Base-by-base conservation (phyloP, 163 green algal genomes). In the Coccomyxa subellipsoidea region DNA sequence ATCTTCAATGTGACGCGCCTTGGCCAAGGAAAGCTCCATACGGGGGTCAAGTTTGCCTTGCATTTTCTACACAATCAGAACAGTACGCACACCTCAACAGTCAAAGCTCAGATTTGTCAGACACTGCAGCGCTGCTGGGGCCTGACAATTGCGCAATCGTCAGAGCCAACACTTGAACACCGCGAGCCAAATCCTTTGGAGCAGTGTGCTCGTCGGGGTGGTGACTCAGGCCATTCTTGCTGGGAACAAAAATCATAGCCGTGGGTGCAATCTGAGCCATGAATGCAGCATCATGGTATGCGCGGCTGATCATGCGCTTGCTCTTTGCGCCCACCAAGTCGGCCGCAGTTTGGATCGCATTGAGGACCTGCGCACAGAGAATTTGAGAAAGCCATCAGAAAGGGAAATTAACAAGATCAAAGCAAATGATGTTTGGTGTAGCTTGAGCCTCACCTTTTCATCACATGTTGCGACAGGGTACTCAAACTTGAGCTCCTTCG, bases 231-330 rank as follows among this genome's bases (percentile, higher is more conserved):
- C 95, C 95, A 35, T 92, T 91, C 31, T 83, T 80, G 87, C 95
- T 98, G n/a, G 96, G 95, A 53, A 99, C 95, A 85, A 98, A 99
- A 69, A 99, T 94, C 95, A 98, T 98, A 78, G 87, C 95, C 2
- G 90, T 95, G 38, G 91, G 93, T 18, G 91, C 92, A 31, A 97
- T 81, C 80, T 83, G 84, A 5, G 94, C 93, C 95, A 99, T 98
- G 89, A 99, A 97, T 7, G 97, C 90, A 12, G 95, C 93, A 88
- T 99, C 95, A 83, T 99, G 95, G 85, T 99, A 99, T 94, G 83
- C 84, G 34, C 38, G 70, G 54, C 89, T 95, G 38, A 97, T 92
- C 93, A 99, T 97, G 29, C 73, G 78, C 83, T 85, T 94, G 39
- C 85, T 90, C 59, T 18, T 82, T 4, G 94, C 82, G 0, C 85